Conservation (phyloP, 257 asterid genomes). For the Marsdenia floribunda region DNA sequence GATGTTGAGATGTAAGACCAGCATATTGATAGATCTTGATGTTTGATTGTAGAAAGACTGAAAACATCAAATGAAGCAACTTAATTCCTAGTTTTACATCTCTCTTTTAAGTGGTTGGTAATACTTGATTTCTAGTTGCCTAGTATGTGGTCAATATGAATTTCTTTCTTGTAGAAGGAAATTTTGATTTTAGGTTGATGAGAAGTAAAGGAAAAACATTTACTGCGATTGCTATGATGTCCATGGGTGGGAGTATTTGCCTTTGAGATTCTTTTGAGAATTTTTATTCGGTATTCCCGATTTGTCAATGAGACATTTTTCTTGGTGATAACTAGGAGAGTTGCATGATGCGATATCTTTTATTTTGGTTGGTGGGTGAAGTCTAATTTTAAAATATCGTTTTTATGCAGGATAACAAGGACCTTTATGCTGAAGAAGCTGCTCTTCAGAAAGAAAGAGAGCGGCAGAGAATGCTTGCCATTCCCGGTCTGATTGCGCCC, state of each 20-base stretch:
- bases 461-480: conserved; percentile 75
- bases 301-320: no score
- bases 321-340: not conserved
- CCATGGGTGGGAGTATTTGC: not conserved
- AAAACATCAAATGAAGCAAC: not conserved
- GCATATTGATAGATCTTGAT: not conserved
- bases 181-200: not conserved
- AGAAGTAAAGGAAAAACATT: not conserved
- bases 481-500: conserved; percentile 90
- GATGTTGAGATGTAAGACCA: not conserved
- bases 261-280: not conserved
- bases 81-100: not conserved
- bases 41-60: not conserved
- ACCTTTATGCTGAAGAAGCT: conserved; percentile 90
- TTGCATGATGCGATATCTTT: not conserved
- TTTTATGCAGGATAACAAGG: conserved; percentile 78
- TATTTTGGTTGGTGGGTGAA: not conserved
- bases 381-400: not conserved
- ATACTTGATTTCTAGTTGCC: not conserved
- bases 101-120: not conserved
- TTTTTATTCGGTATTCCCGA: not conserved
- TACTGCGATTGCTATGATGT: not conserved
- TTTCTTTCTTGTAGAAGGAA: not conserved
- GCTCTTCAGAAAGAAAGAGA: conserved; percentile 85
- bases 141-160: not conserved